Base-by-base conservation (phyloP, 768 basidiomycete species). In the Dioszegia hungarica region DNA sequence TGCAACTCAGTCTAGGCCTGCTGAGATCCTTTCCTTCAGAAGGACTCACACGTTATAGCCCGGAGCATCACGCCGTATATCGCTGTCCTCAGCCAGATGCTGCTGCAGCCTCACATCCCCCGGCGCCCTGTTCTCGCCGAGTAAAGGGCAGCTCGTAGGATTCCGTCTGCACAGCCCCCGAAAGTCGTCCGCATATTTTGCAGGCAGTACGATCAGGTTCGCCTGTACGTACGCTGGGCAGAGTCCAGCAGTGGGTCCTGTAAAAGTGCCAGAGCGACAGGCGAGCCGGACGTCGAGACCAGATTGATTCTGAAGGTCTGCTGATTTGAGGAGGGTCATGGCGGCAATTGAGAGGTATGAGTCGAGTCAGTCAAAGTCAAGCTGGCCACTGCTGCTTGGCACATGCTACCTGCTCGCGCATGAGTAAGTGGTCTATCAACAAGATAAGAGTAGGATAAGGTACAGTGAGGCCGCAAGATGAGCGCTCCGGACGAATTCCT, bases 81-180 rank as follows among this genome's bases (percentile, higher is more conserved):
- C 71, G 52, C 60, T 57, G 28, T 58, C 58, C 10, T 33, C 20
- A 0, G 71, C 71, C 20, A 73, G 57, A 34, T 52, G 47, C 4
- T 29, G 2, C 0, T 64, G 66, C 8, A 73, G 45, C 1, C 33
- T 59, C 25, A 63, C 60, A 28, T 73, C 57, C 14, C 69, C 72
- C 0, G 51, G 60, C 29, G 43, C 51, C 25, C n/a, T 59, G 20
- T 39, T 69, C 47, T 71, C 69, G 10, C 68, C 72, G 5, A 73
- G 56, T 6, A 70, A 46, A 3, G 69, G 69, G 36, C 71, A 73
- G n/a, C 67, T 60, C 5, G 71, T 67, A 0, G 72, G 72, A 27
- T 74, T 74, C 12, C 63, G 63, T n/a, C 41, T 33, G 47, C 72
- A 74, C 0, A 74, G 54, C 5, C 37, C 34, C 14, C 72, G 53